Conservation (phyloP, 164 flowering plant genomes). For the Liriodendron chinense region DNA sequence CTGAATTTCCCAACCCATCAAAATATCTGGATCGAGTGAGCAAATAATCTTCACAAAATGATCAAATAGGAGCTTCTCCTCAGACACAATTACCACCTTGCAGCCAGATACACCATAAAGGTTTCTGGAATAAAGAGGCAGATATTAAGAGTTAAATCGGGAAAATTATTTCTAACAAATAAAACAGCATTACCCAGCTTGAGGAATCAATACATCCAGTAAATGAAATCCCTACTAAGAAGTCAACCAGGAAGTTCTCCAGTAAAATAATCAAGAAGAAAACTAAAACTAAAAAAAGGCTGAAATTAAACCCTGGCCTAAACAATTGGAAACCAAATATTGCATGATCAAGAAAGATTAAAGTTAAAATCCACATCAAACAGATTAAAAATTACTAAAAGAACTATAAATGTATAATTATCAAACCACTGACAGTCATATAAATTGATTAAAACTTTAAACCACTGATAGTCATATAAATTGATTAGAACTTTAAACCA, state of each 20-base stretch:
- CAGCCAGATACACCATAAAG: slow-evolving; percentile 60
- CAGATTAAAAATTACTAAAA: no score
- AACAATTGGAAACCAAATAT: background rate
- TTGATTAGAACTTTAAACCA: no score
- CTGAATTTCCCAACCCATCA: slow-evolving; percentile 98
- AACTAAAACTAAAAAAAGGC: background rate
- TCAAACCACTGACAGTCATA: no score
- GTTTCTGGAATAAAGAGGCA: slow-evolving; percentile 39
- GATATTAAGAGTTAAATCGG: background rate
- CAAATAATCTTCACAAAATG: slow-evolving; percentile 51
- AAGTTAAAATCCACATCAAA: no score
- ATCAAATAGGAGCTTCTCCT: slow-evolving; percentile 59
- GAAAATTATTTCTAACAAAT: background rate
- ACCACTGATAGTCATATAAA: no score
- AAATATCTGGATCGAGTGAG: slow-evolving; percentile 78
- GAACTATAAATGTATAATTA: no score
- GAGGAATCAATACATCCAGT: background rate
- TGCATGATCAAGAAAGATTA: background rate
- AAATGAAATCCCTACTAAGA: background rate
- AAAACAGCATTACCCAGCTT: background rate
- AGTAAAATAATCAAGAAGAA: background rate
- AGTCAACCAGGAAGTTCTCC: background rate
- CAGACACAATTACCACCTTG: slow-evolving; percentile 41
- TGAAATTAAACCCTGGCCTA: background rate
- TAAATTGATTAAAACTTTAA: no score